These are phyloP conservation scores for Daldinia caldariorum DNA, from an alignment of 495 filamentous ascomycete species.

Conservation along the genomic window DNA sequence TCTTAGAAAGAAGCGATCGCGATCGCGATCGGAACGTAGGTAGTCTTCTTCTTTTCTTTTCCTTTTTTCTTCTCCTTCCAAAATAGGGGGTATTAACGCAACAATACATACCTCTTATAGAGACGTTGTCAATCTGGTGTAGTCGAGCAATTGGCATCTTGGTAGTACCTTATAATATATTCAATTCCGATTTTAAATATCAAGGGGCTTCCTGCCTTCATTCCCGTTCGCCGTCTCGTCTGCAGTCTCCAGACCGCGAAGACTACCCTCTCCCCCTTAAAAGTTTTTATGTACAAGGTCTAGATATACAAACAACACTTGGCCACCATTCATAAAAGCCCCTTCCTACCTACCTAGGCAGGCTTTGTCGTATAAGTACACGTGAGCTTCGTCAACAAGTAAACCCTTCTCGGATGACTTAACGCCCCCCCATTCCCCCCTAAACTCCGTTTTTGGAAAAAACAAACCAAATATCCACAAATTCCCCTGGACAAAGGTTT, in stretches of 20 bases:
- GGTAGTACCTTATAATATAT: neutral
- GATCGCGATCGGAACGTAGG: too few species aligned
- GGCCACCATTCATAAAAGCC: too few species aligned
- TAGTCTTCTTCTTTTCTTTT: too few species aligned
- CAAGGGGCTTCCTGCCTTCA: neutral
- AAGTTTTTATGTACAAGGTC: slow-evolving; percentile 8
- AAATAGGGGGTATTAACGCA: too few species aligned
- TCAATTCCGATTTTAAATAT: neutral
- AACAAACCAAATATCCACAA: neutral
- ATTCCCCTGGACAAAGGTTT: neutral
- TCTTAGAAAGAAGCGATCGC: too few species aligned
- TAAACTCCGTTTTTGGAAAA: neutral
- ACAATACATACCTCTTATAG: neutral
- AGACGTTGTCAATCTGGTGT: neutral
- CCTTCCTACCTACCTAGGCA: neutral
- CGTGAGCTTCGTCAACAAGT: slow-evolving; percentile 26
- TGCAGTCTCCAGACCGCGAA: neutral
- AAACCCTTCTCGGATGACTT: neutral
- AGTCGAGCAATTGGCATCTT: neutral
- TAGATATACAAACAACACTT: neutral
- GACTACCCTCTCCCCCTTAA: neutral
- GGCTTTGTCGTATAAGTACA: slow-evolving; percentile 36
- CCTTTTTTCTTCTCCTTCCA: too few species aligned
- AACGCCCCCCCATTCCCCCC: slow-evolving; percentile 9
- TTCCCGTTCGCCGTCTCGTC: neutral